Conservation (phyloP, 1,139 yeast species). For the Lodderomyces pseudojiufengensis region DNA sequence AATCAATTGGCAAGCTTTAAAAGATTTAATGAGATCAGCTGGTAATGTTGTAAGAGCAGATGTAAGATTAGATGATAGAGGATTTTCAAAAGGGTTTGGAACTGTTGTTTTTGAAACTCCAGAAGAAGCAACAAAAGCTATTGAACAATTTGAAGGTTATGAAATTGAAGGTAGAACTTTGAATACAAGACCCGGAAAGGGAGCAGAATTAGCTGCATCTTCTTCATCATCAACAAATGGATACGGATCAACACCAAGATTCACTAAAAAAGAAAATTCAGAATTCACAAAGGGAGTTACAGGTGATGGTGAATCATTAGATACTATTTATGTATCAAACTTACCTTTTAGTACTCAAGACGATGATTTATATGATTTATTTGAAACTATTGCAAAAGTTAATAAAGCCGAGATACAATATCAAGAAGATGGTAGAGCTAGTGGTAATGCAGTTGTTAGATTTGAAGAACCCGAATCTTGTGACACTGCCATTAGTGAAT, state of each 20-base stretch:
- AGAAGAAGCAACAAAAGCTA: constrained; percentile 61
- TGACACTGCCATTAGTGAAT: constrained; percentile 66
- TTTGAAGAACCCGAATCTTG: constrained; percentile 70
- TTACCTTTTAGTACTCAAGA: constrained; percentile 87
- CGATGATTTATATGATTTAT: constrained; percentile 80
- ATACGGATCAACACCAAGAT: background rate
- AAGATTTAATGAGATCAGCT: constrained; percentile 74
- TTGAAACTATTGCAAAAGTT: constrained; percentile 81
- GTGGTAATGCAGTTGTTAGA: constrained; percentile 82
- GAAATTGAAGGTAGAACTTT: constrained; percentile 66
- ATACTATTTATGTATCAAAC: constrained; percentile 68
- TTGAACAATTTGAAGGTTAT: constrained; percentile 61
- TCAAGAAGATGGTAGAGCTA: constrained; percentile 60
- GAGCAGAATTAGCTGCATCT: background rate
- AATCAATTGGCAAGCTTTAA: constrained; percentile 78
- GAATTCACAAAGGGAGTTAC: constrained; percentile 62
- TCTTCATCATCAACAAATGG: constrained; percentile 2
- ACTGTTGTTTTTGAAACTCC: constrained; percentile 60
- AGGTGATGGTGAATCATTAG: constrained; percentile 54
- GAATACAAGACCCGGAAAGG: constrained; percentile 63
- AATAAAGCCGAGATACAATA: constrained; percentile 73
- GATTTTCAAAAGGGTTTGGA: constrained; percentile 85
- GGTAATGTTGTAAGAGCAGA: constrained; percentile 83
- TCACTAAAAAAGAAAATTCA: constrained; percentile 29
- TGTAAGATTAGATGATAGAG: constrained; percentile 62